Base-by-base conservation (phyloP, 2,329 filamentous ascomycete species). In the Penicillium sp. region DNA sequence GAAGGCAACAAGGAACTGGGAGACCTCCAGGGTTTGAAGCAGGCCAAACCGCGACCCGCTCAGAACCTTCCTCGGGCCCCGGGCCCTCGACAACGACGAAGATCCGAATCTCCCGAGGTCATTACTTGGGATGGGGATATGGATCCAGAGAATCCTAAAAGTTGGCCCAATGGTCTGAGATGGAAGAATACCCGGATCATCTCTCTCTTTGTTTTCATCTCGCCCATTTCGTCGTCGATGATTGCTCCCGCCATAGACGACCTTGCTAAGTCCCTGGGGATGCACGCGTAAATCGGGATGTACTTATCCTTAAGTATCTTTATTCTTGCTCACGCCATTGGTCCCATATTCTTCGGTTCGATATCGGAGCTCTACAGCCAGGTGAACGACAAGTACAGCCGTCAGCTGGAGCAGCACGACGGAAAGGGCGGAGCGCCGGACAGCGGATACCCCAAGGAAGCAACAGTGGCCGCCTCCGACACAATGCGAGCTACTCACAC, bases 181-280 rank as follows among this genome's bases (percentile, higher is more conserved):
- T 58, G 52, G 55, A 47, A 29, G 18, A 38, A 43, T 13, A 53
- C 54, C 14, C 34, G 21, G 4, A 6, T 27, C 6, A 31, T 43
- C 13, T 47, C 44, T 16, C 10, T 48, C 4, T n/a, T 42, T 22
- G 39, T 38, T 10, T 48, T 53, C 31, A 45, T 56, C 22, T 44
- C 82, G 13, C 83, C 84, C 0, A 80, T 86, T 32, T 83, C 83
- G 1, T 83, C 81, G 10, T 81, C 81, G 43, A 86, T 86, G 76
- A 59, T 79, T 1, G 74, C 79, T 0, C 80, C 79, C 0, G 78
- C 74, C 1, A 61, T 86, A 39, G 65, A 66, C 13, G 67, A 73
- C 9, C 83, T 86, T 43, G 75, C 77, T 21, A 58, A 61, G 8
- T 81, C 85, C 38, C 75, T 86, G 42, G 56, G 76, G 52, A 82